These are phyloP conservation scores for Yarrowia keelungensis DNA, from an alignment of 805 yeast genomes.

Conservation along the genomic window DNA sequence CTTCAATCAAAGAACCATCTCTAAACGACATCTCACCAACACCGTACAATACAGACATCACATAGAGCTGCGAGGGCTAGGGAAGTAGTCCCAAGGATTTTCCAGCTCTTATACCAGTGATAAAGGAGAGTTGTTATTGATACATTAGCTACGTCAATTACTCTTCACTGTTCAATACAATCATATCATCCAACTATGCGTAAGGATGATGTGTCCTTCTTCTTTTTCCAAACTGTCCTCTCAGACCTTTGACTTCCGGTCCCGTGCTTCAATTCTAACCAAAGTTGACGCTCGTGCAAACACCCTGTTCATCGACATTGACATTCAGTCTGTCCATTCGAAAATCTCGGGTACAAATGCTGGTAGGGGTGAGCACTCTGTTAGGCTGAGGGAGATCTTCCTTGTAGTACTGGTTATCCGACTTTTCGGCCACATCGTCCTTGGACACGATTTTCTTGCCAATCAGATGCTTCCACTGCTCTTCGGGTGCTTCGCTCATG, in stretches of 20 bases:
- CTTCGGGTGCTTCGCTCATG: slow-evolving; percentile 1
- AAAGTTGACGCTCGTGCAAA: slow-evolving; percentile 10
- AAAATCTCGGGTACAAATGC: slow-evolving; percentile 14
- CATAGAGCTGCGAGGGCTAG: no score
- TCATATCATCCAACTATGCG: no score
- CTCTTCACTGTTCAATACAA: no score
- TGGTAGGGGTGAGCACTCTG: slow-evolving; percentile 18
- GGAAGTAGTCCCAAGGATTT: no score
- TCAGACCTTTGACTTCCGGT: not conserved
- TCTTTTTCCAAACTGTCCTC: no score
- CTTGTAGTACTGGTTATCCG: slow-evolving; percentile 20
- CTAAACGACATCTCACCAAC: no score
- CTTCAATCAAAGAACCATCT: no score
- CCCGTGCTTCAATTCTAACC: not conserved
- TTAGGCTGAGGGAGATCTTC: slow-evolving; percentile 27
- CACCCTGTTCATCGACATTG: slow-evolving; percentile 13
- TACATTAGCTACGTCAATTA: no score
- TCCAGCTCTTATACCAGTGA: no score
- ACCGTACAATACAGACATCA: no score
- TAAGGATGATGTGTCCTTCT: no score
- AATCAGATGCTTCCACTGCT: slow-evolving; percentile 9
- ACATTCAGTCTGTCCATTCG: slow-evolving; percentile 8
- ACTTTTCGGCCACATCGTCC: slow-evolving; percentile 74
- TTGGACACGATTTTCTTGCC: slow-evolving; percentile 31
- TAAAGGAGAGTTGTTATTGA: no score